These are phyloP conservation scores for Helotiales sp. DNA, from an alignment of 2,329 filamentous ascomycete genomes.

Conservation along the genomic window DNA sequence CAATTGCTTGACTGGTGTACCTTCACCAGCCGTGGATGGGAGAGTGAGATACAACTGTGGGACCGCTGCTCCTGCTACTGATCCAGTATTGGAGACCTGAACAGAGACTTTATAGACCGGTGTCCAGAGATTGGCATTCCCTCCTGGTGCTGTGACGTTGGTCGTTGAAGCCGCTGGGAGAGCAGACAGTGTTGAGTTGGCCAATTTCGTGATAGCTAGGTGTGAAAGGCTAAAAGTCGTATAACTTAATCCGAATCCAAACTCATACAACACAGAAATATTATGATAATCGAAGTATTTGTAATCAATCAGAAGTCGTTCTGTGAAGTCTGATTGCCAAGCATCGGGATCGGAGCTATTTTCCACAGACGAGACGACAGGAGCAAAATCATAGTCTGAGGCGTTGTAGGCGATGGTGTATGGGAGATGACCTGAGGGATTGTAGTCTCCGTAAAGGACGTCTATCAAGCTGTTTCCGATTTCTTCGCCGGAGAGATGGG, in stretches of 20 bases:
- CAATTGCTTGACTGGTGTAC: conserved; percentile 50
- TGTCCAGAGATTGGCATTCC: conserved; percentile 23
- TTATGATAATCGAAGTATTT: conserved; percentile 63
- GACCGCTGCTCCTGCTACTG: conserved; percentile 61
- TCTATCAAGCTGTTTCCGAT: conserved; percentile 61
- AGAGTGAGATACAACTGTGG: conserved; percentile 57
- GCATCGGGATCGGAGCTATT: conserved; percentile 7
- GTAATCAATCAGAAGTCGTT: conserved; percentile 80
- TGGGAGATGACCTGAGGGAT: conserved; percentile 46
- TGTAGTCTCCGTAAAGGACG: conserved; percentile 59
- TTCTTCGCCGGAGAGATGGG: conserved; percentile 59
- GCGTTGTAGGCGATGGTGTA: conserved; percentile 61
- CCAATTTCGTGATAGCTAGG: conserved; percentile 34
- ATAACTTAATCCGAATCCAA: conserved; percentile 77
- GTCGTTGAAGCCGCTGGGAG: conserved; percentile 37
- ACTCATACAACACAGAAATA: conserved; percentile 70
- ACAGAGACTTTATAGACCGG: conserved; percentile 51
- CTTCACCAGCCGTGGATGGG: conserved; percentile 25
- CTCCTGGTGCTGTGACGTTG: conserved; percentile 14
- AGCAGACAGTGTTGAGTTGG: conserved; percentile 41
- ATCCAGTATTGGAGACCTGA: conserved; percentile 63
- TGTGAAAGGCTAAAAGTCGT: conserved; percentile 61
- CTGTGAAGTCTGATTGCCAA: conserved; percentile 64
- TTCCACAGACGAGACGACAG: conserved; percentile 49
- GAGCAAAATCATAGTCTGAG: conserved; percentile 52